Evolutionary conservation across 192 early-diverging fungal species (phyloP), one percentile per base, ranked within the genome.

Genomic region (Coemansia sp.): DNA sequence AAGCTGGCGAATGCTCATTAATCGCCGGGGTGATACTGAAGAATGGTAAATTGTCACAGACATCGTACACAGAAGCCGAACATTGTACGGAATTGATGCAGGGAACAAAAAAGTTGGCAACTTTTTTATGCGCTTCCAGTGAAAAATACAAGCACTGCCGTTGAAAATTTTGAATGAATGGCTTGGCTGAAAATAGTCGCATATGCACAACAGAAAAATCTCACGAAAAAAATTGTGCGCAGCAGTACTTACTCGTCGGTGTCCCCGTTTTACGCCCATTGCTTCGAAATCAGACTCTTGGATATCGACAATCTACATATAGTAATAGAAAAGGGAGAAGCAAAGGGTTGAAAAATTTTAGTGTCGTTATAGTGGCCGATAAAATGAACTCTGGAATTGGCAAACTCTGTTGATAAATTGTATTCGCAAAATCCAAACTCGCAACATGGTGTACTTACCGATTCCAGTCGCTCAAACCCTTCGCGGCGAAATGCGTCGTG

Each of bases 261-360:
- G 76, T 10, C 76, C 76, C 28, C 76, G 76, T 48, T 78, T 78
- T 5, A 78, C 76, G 15, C 67, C 76, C 44, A 78, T 63, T 7
- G 59, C 76, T 34, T 78, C 76, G 54, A 78, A 78, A 53, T 78
- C 76, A 25, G 76, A 55, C 59, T 78, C 76, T 55, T 73, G 70
- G 52, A 78, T 78, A 42, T 72, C 70, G 1, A 63, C 70, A 61
- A 78, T 69, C 76, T 78, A 78, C 34, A 62, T 18, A 18, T 6
- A 34, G 31, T 34, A 44, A 44, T 44, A 14, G 15, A 44, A 44
- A 44, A 44, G 40, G 15, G 15, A 15, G 5, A n/a, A 44, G 12
- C 40, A 44, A 44, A 44, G 15, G 12, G 11, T 21, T 21, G 21
- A 21, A 3, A n/a, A 15, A 4, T 14, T 42, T 42, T 42, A 42